Evolutionary conservation across 2,329 filamentous ascomycete genomes (phyloP).

Genomic region (Claviceps quebecensis): DNA sequence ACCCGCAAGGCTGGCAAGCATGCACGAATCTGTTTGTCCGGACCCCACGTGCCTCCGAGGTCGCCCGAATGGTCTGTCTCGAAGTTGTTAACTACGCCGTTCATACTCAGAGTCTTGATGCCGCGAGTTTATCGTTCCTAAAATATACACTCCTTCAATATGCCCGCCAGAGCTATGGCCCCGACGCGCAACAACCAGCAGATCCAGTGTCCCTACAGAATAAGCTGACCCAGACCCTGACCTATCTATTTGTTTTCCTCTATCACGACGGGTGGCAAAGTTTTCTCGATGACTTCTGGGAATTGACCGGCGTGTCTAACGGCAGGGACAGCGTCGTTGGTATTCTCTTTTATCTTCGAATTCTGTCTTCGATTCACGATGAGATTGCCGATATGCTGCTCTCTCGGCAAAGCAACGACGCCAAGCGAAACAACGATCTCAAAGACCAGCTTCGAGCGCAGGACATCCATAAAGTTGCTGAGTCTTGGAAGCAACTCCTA

Average conservation of each 20-base stretch:
- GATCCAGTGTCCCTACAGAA: slow-evolving; percentile 78
- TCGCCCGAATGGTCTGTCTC: slow-evolving; percentile 76
- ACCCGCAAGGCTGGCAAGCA: slow-evolving; percentile 80
- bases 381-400: slow-evolving; percentile 92
- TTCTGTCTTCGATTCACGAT: slow-evolving; percentile 83
- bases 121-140: slow-evolving; percentile 57
- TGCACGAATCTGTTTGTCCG: slow-evolving; percentile 77
- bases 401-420: slow-evolving; percentile 60
- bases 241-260: slow-evolving; percentile 77
- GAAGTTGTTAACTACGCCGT: slow-evolving; percentile 90
- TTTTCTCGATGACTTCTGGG: slow-evolving; percentile 83
- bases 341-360: slow-evolving; percentile 75
- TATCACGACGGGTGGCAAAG: slow-evolving; percentile 78
- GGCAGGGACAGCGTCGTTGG: slow-evolving; percentile 59
- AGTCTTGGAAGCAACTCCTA: slow-evolving; percentile 85
- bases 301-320: slow-evolving; percentile 51
- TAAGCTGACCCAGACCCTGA: slow-evolving; percentile 92
- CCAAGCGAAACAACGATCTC: slow-evolving; percentile 73
- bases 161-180: slow-evolving; percentile 59
- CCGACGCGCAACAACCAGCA: slow-evolving; percentile 39
- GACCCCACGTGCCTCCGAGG: slow-evolving; percentile 60
- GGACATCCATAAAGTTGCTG: slow-evolving; percentile 77
- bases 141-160: slow-evolving; percentile 75
- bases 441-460: slow-evolving; percentile 81
- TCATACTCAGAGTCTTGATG: slow-evolving; percentile 63